phyloP scores from a whole-genome alignment of 2,329 filamentous ascomycete species.

The Calonectria montana region DNA sequence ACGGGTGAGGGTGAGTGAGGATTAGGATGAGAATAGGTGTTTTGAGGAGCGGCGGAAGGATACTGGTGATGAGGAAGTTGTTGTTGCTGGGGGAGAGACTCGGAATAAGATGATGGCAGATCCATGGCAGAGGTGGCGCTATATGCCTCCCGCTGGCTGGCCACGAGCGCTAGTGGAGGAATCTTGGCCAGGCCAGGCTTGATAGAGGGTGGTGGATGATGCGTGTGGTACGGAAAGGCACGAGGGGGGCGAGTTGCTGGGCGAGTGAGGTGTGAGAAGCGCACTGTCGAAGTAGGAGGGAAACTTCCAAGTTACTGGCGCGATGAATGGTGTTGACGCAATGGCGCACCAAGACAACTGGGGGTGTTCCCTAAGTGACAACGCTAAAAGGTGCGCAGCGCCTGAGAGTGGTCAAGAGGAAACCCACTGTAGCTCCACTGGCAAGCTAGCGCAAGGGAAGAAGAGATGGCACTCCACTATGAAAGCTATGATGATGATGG shows the following conservation, averaged over 20 bases:
- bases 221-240: constrained; percentile 24
- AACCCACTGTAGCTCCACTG: constrained; percentile 15
- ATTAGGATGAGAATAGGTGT: constrained; percentile 33
- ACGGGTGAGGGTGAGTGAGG: constrained; percentile 35
- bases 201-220: constrained; percentile 28
- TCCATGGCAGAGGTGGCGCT: constrained; percentile 48
- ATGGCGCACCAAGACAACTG: constrained; percentile 27
- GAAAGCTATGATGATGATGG: neutral
- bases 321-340: constrained; percentile 45
- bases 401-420: neutral
- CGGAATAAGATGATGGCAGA: constrained; percentile 36
- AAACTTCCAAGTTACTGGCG: constrained; percentile 31
- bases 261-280: constrained; percentile 16
- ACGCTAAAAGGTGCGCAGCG: constrained; percentile 5
- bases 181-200: constrained; percentile 9
- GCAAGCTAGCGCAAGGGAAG: constrained; percentile 1
- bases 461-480: neutral
- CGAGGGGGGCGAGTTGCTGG: constrained; percentile 24
- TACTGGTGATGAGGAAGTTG: constrained; percentile 31
- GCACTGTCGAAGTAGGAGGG: constrained; percentile 19
- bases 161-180: constrained; percentile 24
- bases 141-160: constrained; percentile 37
- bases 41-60: constrained; percentile 24
- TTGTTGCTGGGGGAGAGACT: constrained; percentile 34
- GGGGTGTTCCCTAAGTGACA: constrained; percentile 3